Percentiles rank a stretch among this genome's conserved stretches.
phyloP scores from a whole-genome alignment of 345 rosid species.

The Corchorus olitorius region DNA sequence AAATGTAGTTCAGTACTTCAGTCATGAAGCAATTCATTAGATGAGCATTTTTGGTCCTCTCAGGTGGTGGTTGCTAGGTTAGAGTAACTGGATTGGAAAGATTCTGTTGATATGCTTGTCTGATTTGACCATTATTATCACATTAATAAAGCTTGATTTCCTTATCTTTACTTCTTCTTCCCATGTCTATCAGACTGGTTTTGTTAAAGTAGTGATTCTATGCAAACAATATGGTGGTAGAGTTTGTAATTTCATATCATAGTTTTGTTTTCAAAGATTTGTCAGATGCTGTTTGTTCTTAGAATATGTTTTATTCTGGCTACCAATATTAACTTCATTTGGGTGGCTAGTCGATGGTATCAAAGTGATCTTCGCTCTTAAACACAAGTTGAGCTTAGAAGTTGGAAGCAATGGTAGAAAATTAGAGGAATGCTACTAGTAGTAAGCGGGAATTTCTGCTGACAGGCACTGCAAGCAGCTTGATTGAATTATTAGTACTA shows the following conservation, averaged over 20 bases:
- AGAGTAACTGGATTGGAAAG: neutral
- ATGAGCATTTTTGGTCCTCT: neutral
- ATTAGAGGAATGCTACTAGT: neutral
- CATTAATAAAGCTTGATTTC: neutral
- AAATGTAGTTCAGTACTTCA: neutral
- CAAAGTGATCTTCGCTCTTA: neutral
- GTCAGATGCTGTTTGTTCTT: neutral
- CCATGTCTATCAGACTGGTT: neutral
- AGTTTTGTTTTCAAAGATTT: neutral
- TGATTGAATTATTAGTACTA: neutral
- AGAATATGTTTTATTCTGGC: neutral
- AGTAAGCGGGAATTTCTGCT: neutral
- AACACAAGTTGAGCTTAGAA: neutral
- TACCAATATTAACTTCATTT: neutral
- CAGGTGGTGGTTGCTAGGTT: neutral
- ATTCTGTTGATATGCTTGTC: neutral
- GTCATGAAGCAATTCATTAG: neutral
- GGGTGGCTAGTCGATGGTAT: neutral
- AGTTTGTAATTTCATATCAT: neutral
- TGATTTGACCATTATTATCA: neutral
- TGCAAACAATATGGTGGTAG: neutral
- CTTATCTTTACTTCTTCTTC: neutral
- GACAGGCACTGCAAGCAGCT: neutral
- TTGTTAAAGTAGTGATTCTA: no score
- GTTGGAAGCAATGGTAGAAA: neutral